Evolutionary conservation across 2,329 filamentous ascomycete species (phyloP).

Genomic region (Aureobasidium sp.): DNA sequence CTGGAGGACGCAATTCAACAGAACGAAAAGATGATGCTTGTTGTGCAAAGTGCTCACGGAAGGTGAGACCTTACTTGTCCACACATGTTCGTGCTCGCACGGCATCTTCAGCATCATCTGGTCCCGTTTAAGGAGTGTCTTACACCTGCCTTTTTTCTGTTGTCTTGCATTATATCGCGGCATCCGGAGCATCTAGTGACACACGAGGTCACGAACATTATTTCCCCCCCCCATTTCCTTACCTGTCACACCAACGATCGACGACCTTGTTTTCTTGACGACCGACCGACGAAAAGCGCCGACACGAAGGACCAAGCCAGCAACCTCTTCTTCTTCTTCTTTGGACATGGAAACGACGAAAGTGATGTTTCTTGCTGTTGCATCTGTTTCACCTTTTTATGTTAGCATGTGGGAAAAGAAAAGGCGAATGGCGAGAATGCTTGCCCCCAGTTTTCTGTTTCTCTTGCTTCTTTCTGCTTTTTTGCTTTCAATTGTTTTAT

Average conservation of each 20-base stretch:
- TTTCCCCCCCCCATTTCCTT: neutral
- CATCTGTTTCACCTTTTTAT: neutral
- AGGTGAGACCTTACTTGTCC: neutral
- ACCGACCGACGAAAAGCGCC: neutral
- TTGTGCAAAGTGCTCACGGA: slow-evolving; percentile 3
- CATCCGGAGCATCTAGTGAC: neutral
- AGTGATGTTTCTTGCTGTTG: neutral
- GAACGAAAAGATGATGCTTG: slow-evolving; percentile 9
- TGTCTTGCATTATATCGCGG: neutral
- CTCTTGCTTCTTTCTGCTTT: neutral
- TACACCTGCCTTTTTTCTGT: neutral
- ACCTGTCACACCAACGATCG: neutral
- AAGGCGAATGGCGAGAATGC: neutral
- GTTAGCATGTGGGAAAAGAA: neutral
- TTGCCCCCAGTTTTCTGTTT: neutral
- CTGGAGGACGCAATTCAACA: slow-evolving; percentile 6
- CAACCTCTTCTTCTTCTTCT: neutral
- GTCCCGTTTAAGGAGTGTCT: neutral
- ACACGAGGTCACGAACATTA: neutral
- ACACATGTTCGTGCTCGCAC: neutral
- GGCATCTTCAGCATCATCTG: neutral
- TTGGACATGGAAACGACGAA: neutral
- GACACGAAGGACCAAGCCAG: neutral
- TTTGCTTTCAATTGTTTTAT: neutral
- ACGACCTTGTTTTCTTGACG: neutral